Conservation (phyloP, 176 grass and related monocot species). For the Zoysia japonica region DNA sequence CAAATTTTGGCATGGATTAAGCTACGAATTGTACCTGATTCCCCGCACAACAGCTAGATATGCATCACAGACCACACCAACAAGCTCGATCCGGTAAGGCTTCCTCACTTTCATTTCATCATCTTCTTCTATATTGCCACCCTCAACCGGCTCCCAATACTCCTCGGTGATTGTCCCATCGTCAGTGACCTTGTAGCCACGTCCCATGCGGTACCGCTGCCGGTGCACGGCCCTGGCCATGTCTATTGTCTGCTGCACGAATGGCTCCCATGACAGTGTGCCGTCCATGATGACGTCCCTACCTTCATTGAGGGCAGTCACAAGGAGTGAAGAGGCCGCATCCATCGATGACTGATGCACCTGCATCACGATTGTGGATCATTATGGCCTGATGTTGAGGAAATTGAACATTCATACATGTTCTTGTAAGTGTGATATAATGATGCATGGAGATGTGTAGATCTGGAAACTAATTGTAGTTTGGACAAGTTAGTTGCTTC, state of each 20-base stretch:
- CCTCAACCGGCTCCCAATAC: constrained; percentile 77
- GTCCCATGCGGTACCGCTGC: constrained; percentile 82
- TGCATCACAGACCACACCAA: constrained; percentile 79
- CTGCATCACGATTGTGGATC: constrained; percentile 41
- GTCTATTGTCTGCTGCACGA: constrained; percentile 75
- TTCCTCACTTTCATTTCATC: constrained; percentile 42
- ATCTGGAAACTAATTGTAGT: background rate
- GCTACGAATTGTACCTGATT: constrained; percentile 62
- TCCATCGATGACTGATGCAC: constrained; percentile 96
- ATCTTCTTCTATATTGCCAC: background rate
- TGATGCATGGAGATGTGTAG: background rate
- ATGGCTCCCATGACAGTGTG: constrained; percentile 90
- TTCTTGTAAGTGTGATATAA: background rate
- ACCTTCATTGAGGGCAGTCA: constrained; percentile 90
- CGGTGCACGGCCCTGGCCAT: constrained; percentile 84
- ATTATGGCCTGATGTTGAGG: background rate
- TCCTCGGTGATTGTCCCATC: constrained; percentile 74
- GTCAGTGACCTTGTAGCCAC: constrained; percentile 75
- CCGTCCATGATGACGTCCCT: constrained; percentile 97
- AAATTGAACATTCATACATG: background rate
- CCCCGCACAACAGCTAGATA: constrained; percentile 79
- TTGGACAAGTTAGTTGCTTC: background rate
- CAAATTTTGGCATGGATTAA: background rate
- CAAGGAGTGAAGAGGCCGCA: constrained; percentile 82
- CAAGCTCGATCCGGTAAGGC: constrained; percentile 87